phyloP scores from a whole-genome alignment of 192 early-diverging fungal species.

The Coemansia sp. region DNA sequence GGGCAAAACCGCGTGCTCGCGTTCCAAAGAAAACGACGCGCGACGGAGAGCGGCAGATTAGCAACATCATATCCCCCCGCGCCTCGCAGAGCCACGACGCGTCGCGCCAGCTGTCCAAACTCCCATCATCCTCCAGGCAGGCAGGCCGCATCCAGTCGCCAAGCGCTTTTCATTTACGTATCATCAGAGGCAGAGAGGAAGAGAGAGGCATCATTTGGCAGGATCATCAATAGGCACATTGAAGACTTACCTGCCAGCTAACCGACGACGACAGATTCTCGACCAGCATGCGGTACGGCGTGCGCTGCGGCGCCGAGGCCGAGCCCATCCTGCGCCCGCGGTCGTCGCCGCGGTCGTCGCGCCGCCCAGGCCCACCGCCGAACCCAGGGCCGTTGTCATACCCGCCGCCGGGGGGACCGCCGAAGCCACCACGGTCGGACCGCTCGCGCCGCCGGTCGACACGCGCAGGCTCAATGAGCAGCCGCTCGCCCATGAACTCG shows the following conservation, averaged over 20 bases:
- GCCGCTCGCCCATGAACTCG: conserved; percentile 82
- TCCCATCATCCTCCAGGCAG: background rate
- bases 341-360: conserved; percentile 44
- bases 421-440: conserved; percentile 1
- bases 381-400: conserved; percentile 8
- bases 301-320: conserved; percentile 48
- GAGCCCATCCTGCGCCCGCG: conserved; percentile 49
- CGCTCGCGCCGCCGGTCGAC: conserved; percentile 60
- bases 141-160: background rate
- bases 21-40: background rate
- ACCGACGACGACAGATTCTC: conserved; percentile 81
- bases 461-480: conserved; percentile 84
- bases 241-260: conserved; percentile 74
- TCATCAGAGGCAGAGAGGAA: too few relatives aligned
- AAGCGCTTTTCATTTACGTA: background rate
- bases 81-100: conserved; percentile 28
- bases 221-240: background rate
- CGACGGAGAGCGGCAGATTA: conserved; percentile 1
- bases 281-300: conserved; percentile 74
- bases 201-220: conserved; percentile 1
- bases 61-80: conserved; percentile 9
- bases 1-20: conserved; percentile 1
- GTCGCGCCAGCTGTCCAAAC: conserved; percentile 11
- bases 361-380: conserved; percentile 42
- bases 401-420: background rate